phyloP scores from a whole-genome alignment of 441 rosid genomes.

The Populus trichocarpa region DNA sequence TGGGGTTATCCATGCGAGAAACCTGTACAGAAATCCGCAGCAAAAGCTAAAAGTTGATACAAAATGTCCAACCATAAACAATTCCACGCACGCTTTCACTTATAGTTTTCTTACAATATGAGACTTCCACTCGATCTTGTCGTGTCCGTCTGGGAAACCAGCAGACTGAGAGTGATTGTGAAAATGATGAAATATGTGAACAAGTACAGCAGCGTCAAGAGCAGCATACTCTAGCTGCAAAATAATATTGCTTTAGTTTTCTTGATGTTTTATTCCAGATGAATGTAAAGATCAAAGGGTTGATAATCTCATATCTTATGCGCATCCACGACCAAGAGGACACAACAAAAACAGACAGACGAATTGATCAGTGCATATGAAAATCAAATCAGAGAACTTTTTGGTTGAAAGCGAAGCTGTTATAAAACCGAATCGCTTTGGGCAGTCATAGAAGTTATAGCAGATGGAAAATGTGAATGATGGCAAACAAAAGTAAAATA shows the following conservation, averaged over 20 bases:
- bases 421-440: not conserved
- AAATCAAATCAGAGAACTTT: not conserved
- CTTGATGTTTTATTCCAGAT: not conserved
- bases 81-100: not conserved
- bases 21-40: slow-evolving; percentile 32
- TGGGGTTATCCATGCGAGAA: slow-evolving; percentile 45
- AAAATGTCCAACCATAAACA: not conserved
- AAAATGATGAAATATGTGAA: slow-evolving; percentile 64
- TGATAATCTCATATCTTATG: slow-evolving; percentile 53
- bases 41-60: not conserved
- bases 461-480: not conserved
- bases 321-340: not conserved
- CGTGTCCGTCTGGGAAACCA: slow-evolving; percentile 30
- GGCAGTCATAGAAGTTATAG: not conserved
- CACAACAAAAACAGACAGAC: not conserved
- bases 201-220: slow-evolving; percentile 72
- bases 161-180: slow-evolving; percentile 42
- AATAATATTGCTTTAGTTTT: slow-evolving; percentile 25
- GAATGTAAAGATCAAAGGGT: not conserved
- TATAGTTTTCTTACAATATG: slow-evolving; percentile 54
- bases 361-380: slow-evolving; percentile 22
- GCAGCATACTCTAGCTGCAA: slow-evolving; percentile 76
- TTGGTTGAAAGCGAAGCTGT: not conserved
- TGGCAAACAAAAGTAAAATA: slow-evolving; percentile 15
- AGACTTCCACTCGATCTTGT: slow-evolving; percentile 73